Evolutionary conservation across 345 rosid genomes (phyloP).

Genomic region (Populus pruinosa): DNA sequence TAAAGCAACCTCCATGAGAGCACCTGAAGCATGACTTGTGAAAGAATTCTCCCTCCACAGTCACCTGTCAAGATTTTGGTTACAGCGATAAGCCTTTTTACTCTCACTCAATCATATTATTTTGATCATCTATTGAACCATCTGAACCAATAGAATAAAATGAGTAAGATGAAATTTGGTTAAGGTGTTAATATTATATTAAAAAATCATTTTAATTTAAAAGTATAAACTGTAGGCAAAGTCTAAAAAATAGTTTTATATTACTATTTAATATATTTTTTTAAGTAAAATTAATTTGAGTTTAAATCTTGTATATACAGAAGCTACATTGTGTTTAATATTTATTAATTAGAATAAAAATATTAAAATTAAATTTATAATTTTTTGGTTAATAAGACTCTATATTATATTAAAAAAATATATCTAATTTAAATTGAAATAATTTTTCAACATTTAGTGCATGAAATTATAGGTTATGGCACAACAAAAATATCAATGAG

Average conservation of each 20-base stretch:
- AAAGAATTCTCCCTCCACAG: constrained; percentile 46
- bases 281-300: accelerated
- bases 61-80: constrained; percentile 27
- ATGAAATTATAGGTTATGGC: not conserved
- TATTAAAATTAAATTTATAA: accelerated
- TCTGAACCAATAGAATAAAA: too few species aligned
- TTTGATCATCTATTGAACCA: not conserved
- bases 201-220: too few species aligned
- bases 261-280: accelerated
- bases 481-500: not conserved
- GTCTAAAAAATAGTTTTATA: accelerated
- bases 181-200: too few species aligned
- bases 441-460: not conserved
- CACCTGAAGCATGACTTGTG: constrained; percentile 61
- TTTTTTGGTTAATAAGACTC: accelerated
- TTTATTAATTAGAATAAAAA: too few species aligned
- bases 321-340: accelerated
- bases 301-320: accelerated
- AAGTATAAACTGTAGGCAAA: accelerated
- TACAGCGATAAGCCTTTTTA: not conserved
- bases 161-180: too few species aligned
- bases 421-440: too few species aligned
- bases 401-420: too few species aligned
- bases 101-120: not conserved
- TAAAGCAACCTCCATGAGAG: constrained; percentile 46